These are phyloP conservation scores for Macrocybe gigantea DNA, from an alignment of 768 basidiomycete genomes.

Conservation along the genomic window DNA sequence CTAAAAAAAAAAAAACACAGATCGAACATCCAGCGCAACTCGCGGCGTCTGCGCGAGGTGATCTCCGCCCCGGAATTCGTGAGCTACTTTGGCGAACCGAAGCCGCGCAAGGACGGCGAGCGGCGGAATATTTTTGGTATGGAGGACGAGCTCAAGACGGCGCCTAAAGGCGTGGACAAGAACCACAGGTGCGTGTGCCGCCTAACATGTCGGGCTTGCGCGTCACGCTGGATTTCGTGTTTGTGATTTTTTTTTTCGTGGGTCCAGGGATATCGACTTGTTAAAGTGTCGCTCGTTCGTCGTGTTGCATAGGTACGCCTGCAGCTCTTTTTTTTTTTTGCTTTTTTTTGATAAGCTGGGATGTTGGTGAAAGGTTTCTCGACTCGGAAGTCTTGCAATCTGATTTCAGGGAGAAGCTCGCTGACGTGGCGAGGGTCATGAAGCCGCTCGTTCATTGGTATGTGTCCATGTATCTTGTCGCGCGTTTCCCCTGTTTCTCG, in stretches of 20 bases:
- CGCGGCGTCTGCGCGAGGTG: constrained; percentile 56
- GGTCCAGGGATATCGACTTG: constrained; percentile 79
- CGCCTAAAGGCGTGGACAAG: constrained; percentile 88
- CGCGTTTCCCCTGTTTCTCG: not conserved
- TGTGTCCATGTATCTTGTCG: constrained; percentile 11
- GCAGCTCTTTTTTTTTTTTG: not conserved
- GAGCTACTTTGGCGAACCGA: constrained; percentile 66
- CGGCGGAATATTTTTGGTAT: constrained; percentile 77
- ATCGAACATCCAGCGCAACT: constrained; percentile 55
- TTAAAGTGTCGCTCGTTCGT: constrained; percentile 78
- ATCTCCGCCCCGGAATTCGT: constrained; percentile 72
- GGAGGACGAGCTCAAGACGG: constrained; percentile 85
- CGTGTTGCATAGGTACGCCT: constrained; percentile 52
- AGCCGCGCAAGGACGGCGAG: constrained; percentile 53
- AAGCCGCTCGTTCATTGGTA: constrained; percentile 80
- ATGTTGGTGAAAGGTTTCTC: constrained; percentile 43
- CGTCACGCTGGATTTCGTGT: not conserved
- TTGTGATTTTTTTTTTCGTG: not conserved
- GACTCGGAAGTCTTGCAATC: constrained; percentile 68
- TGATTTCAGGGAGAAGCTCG: constrained; percentile 61
- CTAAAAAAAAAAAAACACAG: constrained; percentile 22
- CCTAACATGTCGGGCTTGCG: not conserved
- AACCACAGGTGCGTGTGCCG: constrained; percentile 53
- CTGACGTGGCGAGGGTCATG: constrained; percentile 46
- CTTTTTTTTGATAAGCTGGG: constrained; percentile 3